Evolutionary conservation across 2,329 filamentous ascomycete species (phyloP), one percentile per base, ranked within the genome.

Genomic region (Hortaea werneckii): DNA sequence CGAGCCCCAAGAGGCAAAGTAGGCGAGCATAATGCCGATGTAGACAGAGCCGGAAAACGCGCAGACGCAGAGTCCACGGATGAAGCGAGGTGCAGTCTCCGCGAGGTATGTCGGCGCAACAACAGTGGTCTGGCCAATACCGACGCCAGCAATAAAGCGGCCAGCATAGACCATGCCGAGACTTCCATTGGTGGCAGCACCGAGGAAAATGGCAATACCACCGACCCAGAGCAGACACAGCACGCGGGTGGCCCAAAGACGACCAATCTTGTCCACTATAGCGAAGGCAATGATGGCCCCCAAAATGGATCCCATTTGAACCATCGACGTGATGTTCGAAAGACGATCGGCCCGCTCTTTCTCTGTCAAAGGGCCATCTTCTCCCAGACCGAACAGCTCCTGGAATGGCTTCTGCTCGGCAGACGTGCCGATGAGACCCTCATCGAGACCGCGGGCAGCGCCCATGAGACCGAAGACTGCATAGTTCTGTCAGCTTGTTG

Each of bases 261-360:
- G 55, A 10, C 58, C 58, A 41, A 61, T 60, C 43, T 52, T 58
- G 43, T 61, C 58, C 39, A 57, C 59, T n/a, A 61, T 47, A 45
- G 52, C 54, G 47, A 61, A 61, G 4, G 74, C 74, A 52, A 82
- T 73, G 29, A 86, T 70, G 29, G 83, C 82, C 38, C 85, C 85
- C 4, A 71, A 79, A 29, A 89, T 83, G 26, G 78, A 84, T 26
- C 85, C 85, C 56, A 88, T 79, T 65, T 88, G 85, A 0, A 89
- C 85, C 85, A 89, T 89, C 41, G 82, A 77, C 1, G 83, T 83
- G 45, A 89, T 83, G 63, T 89, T 89, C n/a, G 52, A 54, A 9
- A 60, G 50, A 6, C 54, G 50, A 37, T 84, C 80, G 67, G 83
- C 80, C 61, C 85, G 80, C 50, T 82, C 80, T 6, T 29, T 37